Evolutionary conservation across 306 rosid genomes (phyloP).

Genomic region (Castanea crenata): DNA sequence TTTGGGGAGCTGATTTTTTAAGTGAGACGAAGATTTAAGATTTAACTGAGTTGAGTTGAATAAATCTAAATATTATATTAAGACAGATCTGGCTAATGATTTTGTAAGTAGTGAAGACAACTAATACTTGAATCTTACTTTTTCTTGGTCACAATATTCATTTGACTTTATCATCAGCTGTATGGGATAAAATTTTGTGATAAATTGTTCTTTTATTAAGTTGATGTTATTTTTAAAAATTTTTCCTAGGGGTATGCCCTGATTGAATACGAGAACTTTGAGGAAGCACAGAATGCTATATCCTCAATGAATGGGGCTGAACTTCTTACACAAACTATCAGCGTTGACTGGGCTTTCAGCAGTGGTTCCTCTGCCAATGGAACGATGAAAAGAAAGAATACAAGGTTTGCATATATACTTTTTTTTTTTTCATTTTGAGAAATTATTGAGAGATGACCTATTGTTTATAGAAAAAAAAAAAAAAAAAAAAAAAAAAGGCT

Average conservation of each 20-base stretch:
- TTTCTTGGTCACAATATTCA: not conserved
- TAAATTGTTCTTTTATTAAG: not conserved
- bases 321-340: constrained; percentile 68
- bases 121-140: not conserved
- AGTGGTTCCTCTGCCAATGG: constrained; percentile 83
- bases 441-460: not conserved
- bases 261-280: constrained; percentile 50
- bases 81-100: not conserved
- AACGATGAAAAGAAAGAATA: constrained; percentile 64
- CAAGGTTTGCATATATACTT: constrained; percentile 42
- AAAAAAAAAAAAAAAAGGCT: no score
- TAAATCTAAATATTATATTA: not conserved
- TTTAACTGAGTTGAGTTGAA: not conserved
- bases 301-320: constrained; percentile 77
- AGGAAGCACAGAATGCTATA: constrained; percentile 84
- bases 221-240: not conserved
- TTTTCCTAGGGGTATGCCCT: constrained; percentile 49
- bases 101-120: not conserved
- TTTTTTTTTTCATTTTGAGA: not conserved
- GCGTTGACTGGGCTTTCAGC: constrained; percentile 97
- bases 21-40: not conserved
- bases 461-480: not conserved
- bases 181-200: not conserved
- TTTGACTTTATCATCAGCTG: not conserved
- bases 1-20: not conserved